These are phyloP conservation scores for Salix exigua DNA, from an alignment of 345 rosid genomes.

Conservation along the genomic window DNA sequence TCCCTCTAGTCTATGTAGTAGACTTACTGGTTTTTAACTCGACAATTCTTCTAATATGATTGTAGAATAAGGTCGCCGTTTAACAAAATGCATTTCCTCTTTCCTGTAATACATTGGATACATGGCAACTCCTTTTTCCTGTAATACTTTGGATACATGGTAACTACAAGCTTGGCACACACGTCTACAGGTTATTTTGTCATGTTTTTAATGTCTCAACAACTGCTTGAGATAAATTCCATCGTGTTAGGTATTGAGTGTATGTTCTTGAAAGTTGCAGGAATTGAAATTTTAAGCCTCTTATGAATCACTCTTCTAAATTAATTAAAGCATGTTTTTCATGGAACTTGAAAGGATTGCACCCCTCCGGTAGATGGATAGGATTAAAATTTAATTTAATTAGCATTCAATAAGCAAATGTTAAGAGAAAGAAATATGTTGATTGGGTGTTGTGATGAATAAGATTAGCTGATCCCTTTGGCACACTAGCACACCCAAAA, in stretches of 20 bases:
- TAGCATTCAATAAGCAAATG: neutral
- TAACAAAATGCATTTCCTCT: neutral
- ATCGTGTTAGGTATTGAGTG: neutral
- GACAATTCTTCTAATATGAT: neutral
- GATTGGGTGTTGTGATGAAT: neutral
- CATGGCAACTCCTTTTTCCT: neutral
- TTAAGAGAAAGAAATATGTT: neutral
- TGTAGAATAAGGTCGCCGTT: neutral
- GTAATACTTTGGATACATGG: neutral
- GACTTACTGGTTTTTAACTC: neutral
- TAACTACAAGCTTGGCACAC: neutral
- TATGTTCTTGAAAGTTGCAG: neutral
- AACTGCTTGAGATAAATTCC: neutral
- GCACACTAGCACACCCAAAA: neutral
- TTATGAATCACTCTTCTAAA: neutral
- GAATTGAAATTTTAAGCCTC: neutral
- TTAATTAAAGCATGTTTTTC: neutral
- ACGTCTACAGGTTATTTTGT: neutral
- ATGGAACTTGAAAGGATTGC: neutral
- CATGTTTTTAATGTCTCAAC: neutral
- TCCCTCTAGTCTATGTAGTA: neutral
- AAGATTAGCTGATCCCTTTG: neutral
- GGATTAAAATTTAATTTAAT: neutral
- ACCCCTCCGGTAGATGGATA: neutral
- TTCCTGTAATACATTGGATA: neutral